Evolutionary conservation across 2,329 filamentous ascomycete species (phyloP), one percentile per base, ranked within the genome.

Genomic region (Colletotrichum plurivorum): DNA sequence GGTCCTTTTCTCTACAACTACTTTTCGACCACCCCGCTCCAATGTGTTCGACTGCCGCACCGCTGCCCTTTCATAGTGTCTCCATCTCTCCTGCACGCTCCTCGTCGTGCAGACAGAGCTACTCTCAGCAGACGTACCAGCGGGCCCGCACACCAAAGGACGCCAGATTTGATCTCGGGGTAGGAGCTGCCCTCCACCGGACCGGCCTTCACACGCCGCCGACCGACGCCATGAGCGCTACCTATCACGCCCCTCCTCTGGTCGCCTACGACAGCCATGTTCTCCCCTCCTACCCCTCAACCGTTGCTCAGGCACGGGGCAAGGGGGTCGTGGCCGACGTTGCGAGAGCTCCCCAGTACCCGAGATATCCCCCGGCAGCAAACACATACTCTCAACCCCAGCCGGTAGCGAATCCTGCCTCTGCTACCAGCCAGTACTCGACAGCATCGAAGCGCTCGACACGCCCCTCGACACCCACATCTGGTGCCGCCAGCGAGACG

Each of bases 171-270:
- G 46, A 62, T 46, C 36, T 63, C 16, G 48, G 72, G 53, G 72
- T 65, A 22, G 69, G 71, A 71, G 73, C 73, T 74, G 73, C 73
- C 74, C 46, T 71, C 69, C 71, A 73, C 36, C 76, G 73, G 65
- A 76, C 76, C 76, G 85, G 86, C 70, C 82, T 87, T 73, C 81
- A 79, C 75, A 87, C 85, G 68, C 86, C 86, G 59, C 86, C 85
- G 48, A 76, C 80, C 72, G 85, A 88, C 79, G 80, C 83, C 69
- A 84, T 89, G 87, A 85, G 82, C 73, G 80, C 85, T 70, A 79
- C 84, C n/a, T 88, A 87, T 72, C 84, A 86, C 58, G 79, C 79
- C 55, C 73, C 82, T 13, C 78, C 82, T 63, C 79, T 85, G 73
- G 80, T 83, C 68, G 80, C 81, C 60, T 88, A 86, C 76, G 82